These are phyloP conservation scores for Botrytis aclada DNA, from an alignment of 2,329 filamentous ascomycete genomes.

Conservation along the genomic window DNA sequence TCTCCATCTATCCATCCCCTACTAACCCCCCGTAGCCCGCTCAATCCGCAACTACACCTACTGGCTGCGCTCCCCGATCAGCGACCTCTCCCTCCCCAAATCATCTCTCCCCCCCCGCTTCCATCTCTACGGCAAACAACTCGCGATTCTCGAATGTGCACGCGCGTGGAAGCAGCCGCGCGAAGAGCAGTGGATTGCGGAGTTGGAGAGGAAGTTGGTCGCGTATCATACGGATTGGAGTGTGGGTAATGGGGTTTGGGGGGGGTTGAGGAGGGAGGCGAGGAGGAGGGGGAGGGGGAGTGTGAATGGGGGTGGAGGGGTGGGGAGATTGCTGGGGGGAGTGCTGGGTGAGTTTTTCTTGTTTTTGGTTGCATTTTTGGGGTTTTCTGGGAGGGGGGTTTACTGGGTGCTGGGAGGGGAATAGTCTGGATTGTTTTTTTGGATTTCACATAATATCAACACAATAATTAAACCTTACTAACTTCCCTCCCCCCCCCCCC, in stretches of 20 bases:
- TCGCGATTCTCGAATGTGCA: conserved; percentile 26
- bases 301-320: accelerated
- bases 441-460: no score
- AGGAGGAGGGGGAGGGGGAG: background rate
- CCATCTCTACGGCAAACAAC: conserved; percentile 20
- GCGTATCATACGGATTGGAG: conserved; percentile 17
- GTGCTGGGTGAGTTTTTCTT: background rate
- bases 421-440: no score
- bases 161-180: background rate
- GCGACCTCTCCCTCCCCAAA: conserved; percentile 2
- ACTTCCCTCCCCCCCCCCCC: background rate
- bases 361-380: no score
- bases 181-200: background rate
- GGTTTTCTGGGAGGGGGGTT: no score
- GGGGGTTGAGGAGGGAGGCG: background rate
- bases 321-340: background rate
- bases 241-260: background rate
- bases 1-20: no score
- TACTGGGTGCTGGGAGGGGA: no score
- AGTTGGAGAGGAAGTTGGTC: background rate
- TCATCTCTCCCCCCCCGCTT: conserved; percentile 9
- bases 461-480: background rate
- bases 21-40: conserved; percentile 18
- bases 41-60: conserved; percentile 21
- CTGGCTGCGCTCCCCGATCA: conserved; percentile 17